Percentiles rank a stretch among this genome's conserved stretches.
Conservation (phyloP, 768 basidiomycete species). For the Tubosaeta sp. region DNA sequence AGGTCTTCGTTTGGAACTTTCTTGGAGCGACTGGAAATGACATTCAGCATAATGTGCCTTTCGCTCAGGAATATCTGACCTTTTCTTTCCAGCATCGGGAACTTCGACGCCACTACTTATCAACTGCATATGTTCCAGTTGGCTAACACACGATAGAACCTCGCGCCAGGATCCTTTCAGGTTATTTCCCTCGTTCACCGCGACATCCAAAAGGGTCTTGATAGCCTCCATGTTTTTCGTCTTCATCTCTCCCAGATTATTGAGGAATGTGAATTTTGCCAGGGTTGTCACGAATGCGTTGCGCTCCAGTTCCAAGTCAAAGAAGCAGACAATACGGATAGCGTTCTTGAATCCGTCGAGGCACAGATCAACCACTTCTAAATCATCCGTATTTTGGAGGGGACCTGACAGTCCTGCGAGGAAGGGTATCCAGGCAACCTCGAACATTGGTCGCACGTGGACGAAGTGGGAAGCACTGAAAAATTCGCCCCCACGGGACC, state of each 20-base stretch:
- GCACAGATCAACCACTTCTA: conserved; percentile 87
- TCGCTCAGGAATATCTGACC: conserved; percentile 45
- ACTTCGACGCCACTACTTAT: conserved; percentile 89
- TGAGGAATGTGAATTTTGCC: conserved; percentile 95
- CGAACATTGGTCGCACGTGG: conserved; percentile 98
- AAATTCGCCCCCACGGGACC: conserved; percentile 75
- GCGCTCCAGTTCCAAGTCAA: conserved; percentile 95
- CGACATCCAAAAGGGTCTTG: conserved; percentile 89
- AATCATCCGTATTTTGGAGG: conserved; percentile 90
- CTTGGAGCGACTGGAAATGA: conserved; percentile 35
- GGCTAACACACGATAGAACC: conserved; percentile 94
- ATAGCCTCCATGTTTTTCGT: conserved; percentile 99
- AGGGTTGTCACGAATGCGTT: conserved; percentile 98
- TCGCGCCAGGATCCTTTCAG: conserved; percentile 96
- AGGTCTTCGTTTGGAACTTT: conserved; percentile 87
- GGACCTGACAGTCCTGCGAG: conserved; percentile 93
- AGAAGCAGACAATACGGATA: conserved; percentile 95
- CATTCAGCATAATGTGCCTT: conserved; percentile 5
- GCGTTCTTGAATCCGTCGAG: conserved; percentile 95
- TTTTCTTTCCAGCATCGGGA: conserved; percentile 72
- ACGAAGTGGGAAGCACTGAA: conserved; percentile 96
- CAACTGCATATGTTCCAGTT: conserved; percentile 97
- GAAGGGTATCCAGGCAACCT: conserved; percentile 99
- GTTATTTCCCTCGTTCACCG: conserved; percentile 94
- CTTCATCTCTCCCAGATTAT: conserved; percentile 98